Conservation (phyloP, 257 asterid genomes). For the Solanum dulcamara region DNA sequence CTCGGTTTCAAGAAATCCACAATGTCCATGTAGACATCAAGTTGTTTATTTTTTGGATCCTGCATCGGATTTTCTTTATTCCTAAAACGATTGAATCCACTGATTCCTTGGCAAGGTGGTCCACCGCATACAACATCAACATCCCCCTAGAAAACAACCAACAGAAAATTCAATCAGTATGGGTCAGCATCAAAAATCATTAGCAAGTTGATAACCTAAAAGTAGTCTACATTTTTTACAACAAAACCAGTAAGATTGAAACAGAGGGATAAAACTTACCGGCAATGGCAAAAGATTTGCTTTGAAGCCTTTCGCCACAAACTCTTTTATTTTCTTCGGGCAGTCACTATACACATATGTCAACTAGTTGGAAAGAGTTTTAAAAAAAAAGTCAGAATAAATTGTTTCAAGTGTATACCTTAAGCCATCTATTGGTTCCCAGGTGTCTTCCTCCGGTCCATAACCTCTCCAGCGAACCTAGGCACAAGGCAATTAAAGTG, state of each 20-base stretch:
- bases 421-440: constrained; percentile 40
- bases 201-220: not conserved
- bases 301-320: constrained; percentile 18
- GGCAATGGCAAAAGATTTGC: constrained; percentile 26
- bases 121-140: constrained; percentile 48
- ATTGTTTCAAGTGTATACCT: constrained; percentile 7
- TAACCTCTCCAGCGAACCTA: constrained; percentile 42
- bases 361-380: not conserved
- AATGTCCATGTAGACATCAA: constrained; percentile 27
- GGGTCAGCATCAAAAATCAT: not conserved
- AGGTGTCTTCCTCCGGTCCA: constrained; percentile 25
- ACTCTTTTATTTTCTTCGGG: constrained; percentile 21
- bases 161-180: not conserved
- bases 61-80: constrained; percentile 17
- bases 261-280: constrained; percentile 15
- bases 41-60: constrained; percentile 34
- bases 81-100: constrained; percentile 39
- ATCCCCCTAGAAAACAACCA: constrained; percentile 16
- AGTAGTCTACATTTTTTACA: not conserved
- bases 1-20: constrained; percentile 26
- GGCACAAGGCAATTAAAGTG: not conserved
- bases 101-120: constrained; percentile 51
- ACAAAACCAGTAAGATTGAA: not conserved
- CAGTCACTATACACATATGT: constrained; percentile 11
- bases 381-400: not conserved